Percentiles rank a stretch among this genome's conserved stretches.
These are phyloP conservation scores for Talaromyces piceae DNA, from an alignment of 2,329 filamentous ascomycete species.

Conservation along the genomic window DNA sequence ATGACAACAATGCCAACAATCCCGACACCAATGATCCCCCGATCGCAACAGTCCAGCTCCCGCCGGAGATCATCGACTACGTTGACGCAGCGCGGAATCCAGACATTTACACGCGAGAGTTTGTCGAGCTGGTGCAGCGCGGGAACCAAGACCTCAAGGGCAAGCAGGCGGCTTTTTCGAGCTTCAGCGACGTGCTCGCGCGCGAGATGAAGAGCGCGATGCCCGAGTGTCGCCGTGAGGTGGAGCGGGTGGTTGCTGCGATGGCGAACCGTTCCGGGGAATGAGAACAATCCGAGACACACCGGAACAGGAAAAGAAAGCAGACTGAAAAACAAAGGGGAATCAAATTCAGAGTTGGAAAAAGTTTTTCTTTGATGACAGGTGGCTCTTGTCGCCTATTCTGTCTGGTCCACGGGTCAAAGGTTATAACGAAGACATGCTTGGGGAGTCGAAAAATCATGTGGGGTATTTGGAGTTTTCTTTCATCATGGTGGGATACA, in stretches of 20 bases:
- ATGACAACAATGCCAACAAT: not conserved
- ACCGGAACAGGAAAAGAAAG: not conserved
- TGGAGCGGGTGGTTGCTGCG: constrained; percentile 43
- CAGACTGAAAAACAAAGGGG: not conserved
- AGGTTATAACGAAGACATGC: no score
- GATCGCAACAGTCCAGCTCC: constrained; percentile 47
- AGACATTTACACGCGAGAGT: constrained; percentile 60
- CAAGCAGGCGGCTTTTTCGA: constrained; percentile 51
- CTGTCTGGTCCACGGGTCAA: not conserved
- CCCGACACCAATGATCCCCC: constrained; percentile 29
- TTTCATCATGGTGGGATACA: no score
- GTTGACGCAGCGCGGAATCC: constrained; percentile 58
- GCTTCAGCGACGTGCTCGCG: constrained; percentile 53
- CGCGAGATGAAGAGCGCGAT: constrained; percentile 51
- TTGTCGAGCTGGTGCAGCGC: constrained; percentile 56
- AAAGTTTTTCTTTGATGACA: not conserved
- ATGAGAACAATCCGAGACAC: not conserved
- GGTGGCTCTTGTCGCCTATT: no score
- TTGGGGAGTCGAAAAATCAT: no score
- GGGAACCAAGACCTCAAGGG: constrained; percentile 57
- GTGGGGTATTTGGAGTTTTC: no score
- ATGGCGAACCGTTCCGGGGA: constrained; percentile 13
- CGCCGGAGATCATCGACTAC: constrained; percentile 56
- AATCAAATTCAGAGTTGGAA: not conserved
- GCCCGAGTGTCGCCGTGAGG: constrained; percentile 49